Base-by-base conservation (phyloP, 106 monocot species). In the Posidonia australis region DNA sequence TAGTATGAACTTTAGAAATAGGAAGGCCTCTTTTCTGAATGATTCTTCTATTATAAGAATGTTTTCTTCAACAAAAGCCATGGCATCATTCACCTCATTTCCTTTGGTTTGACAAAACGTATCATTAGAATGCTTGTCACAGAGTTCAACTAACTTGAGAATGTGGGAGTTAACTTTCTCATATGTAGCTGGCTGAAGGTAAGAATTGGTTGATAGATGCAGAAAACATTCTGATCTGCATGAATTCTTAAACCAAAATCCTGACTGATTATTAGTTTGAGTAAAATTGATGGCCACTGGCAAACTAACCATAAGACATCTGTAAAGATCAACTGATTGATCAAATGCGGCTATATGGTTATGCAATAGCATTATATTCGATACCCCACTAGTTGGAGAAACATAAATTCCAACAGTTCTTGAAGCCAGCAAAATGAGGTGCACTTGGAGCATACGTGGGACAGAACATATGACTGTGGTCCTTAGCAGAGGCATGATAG, bases 381-480 rank as follows among this genome's bases (percentile, higher is more conserved):
- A 30, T 24, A 31, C 29, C 36, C 19, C 14, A 13, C 18, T 48
- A 45, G 1, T 28, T 19, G 29, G 20, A 60, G 60, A 60, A n/a
- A 21, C 26, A 17, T 19, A 14, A 36, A 42, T 29, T 32, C n/a
- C 31, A 18, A 60, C 10, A 7, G 16, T 30, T 41, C 44, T 70
- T 43, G 60, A 61, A 11, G 60, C 59, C 26, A 70, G 14, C 18
- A 70, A 14, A 49, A 70, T 60, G 18, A 70, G 18, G 60, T 70
- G 70, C 23, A 58, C 17, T 12, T 47, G 70, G 31, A 70, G 58
- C 27, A 70, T 47, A 30, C 17, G n/a, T 16, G 70, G 70, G 48
- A 46, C 46, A 20, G 59, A 70, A 28, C 20, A 48, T 46, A 60
- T 31, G 20, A 44, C 28, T 13, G 48, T 5, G 6, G 47, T 70